Base-by-base conservation (phyloP, 345 rosid species). In the Salix caprea region DNA sequence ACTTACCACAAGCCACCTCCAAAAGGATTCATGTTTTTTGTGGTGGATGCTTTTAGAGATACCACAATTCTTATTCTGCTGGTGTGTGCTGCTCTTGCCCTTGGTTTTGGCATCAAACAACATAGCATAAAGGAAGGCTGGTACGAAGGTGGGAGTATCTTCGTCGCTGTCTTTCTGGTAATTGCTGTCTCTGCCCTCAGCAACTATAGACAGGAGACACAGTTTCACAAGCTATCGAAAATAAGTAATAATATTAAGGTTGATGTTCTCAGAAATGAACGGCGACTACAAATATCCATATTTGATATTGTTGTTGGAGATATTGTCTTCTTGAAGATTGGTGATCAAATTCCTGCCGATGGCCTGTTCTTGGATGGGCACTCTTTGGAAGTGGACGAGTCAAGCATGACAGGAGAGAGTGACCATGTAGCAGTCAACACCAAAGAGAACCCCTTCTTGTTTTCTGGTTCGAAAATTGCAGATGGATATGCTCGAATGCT, bases 1-100 rank as follows among this genome's bases (percentile, higher is more conserved):
- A 89, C 89, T 40, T 90, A 90, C 73, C 81, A 66, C 15, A 88
- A 85, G 79, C 94, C 91, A 23, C 91, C 91, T 34, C 87, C 90
- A 8, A 88, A 90, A 64, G 86, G 94, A 37, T 54, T 90, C 60
- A n/a, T 88, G 60, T 85, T 78, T 78, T 89, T 87, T 26, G 89
- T 86, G 52, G 11, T 80, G 64, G 92, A 90, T 30, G 91, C 94
- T 76, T 88, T 89, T 40, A 86, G 84, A 78, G 94, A 90, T 68
- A 75, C 80, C 69, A 90, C 90, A 50, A 89, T 90, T 69, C 79
- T 90, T 34, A 79, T 79, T 69, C 75, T 79, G 46, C 74, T 79
- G 58, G 78, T 64, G 11, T 79, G 78, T 28, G 78, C 82, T 46
- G 82, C 74, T 62, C 78, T 79, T 69, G 66, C 82, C 15, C 82